Evolutionary conservation across 352 stramenopile species (phyloP), one percentile per base, ranked within the genome.

Genomic region (Globisporangium lucens): DNA sequence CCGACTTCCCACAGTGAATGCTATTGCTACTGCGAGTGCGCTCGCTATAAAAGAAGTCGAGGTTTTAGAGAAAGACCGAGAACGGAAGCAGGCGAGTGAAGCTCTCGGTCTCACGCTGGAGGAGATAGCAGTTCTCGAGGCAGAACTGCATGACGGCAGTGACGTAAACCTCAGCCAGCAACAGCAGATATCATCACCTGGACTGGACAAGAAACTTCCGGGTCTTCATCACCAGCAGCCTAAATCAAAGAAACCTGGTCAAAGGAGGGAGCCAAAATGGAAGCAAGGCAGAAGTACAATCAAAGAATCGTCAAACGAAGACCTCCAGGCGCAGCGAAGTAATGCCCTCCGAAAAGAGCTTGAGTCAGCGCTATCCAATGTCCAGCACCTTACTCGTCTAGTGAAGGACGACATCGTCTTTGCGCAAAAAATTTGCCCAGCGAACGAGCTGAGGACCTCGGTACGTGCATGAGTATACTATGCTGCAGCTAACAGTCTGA

Each of bases 381-480:
- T 94, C 0, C 86, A 94, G 65, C 74, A 88, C 30, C 70, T 91
- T 7, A 92, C 84, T 5, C 73, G 77, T 2, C 69, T 90, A 9
- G 86, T 94, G 47, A 91, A 91, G 43, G 72, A 90, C 22, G 84
- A 94, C 61, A 89, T 94, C 58, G 80, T 74, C 43, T 78, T 74
- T 53, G 86, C 79, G 2, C 86, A 94, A 41, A 81, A 80, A 52
- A 89, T 94, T 24, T 93, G 83, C 20, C 84, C 83, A 0, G 70
- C 75, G 0, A 89, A 77, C 8, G 78, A 89, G 51, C 70, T 90
- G 9, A 80, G 83, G 12, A 89, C 80, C 0, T 89, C 81, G 60
- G 76, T 84, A 59, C 17, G 72, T 57, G 2, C 17, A 49, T 49
- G n/a, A 2, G 3, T 61, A 22, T 53, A 22, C 20, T 30, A 49